Percentiles rank a stretch among this genome's conserved stretches.
phyloP scores from a whole-genome alignment of 805 yeast species.

The Barnettozyma wickerhamii region DNA sequence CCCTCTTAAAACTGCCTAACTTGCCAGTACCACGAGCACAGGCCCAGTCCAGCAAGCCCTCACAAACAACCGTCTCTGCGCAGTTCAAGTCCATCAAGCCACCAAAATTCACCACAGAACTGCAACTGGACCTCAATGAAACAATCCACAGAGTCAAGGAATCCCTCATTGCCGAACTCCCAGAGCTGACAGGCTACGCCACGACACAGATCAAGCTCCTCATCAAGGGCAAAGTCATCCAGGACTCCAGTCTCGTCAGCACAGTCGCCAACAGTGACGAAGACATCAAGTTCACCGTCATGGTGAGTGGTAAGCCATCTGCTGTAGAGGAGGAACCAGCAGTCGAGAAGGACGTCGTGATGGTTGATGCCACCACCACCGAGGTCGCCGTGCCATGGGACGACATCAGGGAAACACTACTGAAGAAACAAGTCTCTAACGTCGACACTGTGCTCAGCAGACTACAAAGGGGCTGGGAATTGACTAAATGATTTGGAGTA shows the following conservation, averaged over 20 bases:
- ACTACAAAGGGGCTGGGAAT: conserved; percentile 37
- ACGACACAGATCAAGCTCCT: conserved; percentile 45
- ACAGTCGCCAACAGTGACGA: conserved; percentile 26
- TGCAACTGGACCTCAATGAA: conserved; percentile 23
- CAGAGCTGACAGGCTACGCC: conserved; percentile 29
- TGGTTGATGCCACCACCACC: neutral
- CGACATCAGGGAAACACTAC: conserved; percentile 34
- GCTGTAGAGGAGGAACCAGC: conserved; percentile 1
- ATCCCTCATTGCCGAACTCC: conserved; percentile 16
- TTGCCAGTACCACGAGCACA: too few relatives aligned
- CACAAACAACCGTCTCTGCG: too few relatives aligned
- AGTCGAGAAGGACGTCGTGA: neutral
- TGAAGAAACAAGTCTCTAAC: conserved; percentile 28
- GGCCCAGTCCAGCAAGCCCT: too few relatives aligned
- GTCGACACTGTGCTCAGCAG: conserved; percentile 28
- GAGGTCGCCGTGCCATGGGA: conserved; percentile 36
- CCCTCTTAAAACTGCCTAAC: conserved; percentile 42
- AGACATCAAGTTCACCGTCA: conserved; percentile 38
- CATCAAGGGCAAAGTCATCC: conserved; percentile 58
- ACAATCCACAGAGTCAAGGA: conserved; percentile 33
- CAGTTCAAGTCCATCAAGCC: conserved; percentile 39
- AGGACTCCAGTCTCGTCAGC: conserved; percentile 40
- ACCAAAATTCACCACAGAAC: conserved; percentile 53
- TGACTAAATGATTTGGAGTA: conserved; percentile 21
- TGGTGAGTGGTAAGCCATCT: conserved; percentile 23